phyloP scores from a whole-genome alignment of 2,329 filamentous ascomycete species.

The Fusarium secorum region DNA sequence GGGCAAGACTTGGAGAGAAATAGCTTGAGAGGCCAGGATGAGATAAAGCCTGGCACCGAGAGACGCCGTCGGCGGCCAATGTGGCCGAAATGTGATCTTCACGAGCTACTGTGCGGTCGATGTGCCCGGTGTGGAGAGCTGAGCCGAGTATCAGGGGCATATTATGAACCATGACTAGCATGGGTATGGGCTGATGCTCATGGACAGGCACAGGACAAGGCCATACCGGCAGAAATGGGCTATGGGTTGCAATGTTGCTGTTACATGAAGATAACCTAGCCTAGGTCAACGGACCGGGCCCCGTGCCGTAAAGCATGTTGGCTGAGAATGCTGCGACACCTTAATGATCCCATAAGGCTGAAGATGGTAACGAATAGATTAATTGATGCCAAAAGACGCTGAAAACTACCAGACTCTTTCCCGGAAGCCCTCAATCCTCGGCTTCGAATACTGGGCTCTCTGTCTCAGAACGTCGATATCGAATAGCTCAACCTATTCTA shows the following conservation, averaged over 20 bases:
- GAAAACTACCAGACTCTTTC: background rate
- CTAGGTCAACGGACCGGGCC: constrained; percentile 15
- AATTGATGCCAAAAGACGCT: background rate
- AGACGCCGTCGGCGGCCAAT: constrained; percentile 9
- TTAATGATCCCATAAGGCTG: constrained; percentile 16
- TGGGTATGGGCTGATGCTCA: background rate
- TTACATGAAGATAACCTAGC: background rate
- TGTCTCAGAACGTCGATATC: background rate
- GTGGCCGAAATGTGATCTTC: constrained; percentile 11
- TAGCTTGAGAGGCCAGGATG: background rate
- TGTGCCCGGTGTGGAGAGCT: constrained; percentile 17
- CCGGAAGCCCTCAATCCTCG: background rate
- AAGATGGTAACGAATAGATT: background rate
- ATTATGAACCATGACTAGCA: background rate
- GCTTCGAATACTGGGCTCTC: background rate
- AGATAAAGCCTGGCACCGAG: constrained; percentile 3
- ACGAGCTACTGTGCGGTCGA: constrained; percentile 15
- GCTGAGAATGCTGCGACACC: constrained; percentile 1
- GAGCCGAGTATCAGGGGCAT: constrained; percentile 11
- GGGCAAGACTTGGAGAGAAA: background rate
- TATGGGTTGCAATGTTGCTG: background rate
- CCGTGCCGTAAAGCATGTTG: constrained; percentile 11
- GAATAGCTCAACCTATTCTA: background rate
- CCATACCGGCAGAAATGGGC: background rate
- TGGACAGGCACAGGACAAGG: background rate